These are phyloP conservation scores for Elongisporangium prolatum DNA, from an alignment of 352 stramenopile species.

Conservation along the genomic window DNA sequence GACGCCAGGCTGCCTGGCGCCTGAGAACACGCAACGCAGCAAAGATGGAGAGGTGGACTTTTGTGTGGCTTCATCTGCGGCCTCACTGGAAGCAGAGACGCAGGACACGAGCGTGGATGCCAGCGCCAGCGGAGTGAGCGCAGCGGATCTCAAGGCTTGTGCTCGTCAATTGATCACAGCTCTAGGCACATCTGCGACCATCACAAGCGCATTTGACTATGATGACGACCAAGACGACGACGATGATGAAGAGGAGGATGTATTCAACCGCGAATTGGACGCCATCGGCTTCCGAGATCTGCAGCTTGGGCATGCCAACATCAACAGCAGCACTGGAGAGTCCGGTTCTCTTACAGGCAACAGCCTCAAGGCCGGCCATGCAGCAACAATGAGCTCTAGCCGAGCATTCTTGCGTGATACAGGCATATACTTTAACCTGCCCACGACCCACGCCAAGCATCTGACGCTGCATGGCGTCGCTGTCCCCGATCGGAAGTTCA, in stretches of 20 bases:
- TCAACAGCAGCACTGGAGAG: neutral
- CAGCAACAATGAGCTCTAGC: neutral
- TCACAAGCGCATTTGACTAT: neutral
- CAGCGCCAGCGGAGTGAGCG: neutral
- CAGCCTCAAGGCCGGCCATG: neutral
- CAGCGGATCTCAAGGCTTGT: neutral
- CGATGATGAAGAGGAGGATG: slow-evolving; percentile 60
- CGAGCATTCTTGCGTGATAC: slow-evolving; percentile 5
- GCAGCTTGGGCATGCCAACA: slow-evolving; percentile 9
- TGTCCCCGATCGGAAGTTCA: slow-evolving; percentile 31
- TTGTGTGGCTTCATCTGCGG: neutral
- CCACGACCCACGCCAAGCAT: slow-evolving; percentile 11
- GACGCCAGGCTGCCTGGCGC: neutral
- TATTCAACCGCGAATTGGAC: slow-evolving; percentile 66
- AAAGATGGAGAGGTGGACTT: neutral
- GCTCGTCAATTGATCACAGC: neutral
- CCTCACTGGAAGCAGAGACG: neutral
- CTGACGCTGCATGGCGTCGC: slow-evolving; percentile 38
- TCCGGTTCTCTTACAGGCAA: neutral
- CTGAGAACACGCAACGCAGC: neutral
- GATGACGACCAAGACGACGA: slow-evolving; percentile 22
- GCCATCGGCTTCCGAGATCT: slow-evolving; percentile 28
- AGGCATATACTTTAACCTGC: slow-evolving; percentile 49
- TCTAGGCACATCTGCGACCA: neutral
- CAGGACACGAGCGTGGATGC: neutral